Evolutionary conservation across 2,329 filamentous ascomycete species (phyloP).

Genomic region (Aspergillus felis): DNA sequence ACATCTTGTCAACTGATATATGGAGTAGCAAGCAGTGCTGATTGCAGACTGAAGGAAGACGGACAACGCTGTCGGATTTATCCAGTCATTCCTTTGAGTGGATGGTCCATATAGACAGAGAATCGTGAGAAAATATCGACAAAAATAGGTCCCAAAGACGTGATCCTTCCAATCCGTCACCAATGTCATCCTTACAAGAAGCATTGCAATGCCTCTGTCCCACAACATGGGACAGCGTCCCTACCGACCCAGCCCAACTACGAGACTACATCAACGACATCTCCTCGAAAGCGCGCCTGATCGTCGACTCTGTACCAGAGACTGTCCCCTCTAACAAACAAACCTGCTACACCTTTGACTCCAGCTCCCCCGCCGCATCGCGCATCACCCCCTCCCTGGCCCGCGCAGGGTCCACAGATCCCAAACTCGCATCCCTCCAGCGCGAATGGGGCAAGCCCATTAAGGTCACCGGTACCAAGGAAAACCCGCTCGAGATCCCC

Average conservation of each 20-base stretch:
- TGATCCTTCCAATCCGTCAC: not conserved
- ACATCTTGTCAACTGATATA: not conserved
- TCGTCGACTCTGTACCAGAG: conserved; percentile 72
- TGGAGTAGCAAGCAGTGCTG: not conserved
- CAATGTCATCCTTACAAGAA: conserved; percentile 57
- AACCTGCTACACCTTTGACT: conserved; percentile 9
- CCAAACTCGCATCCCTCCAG: conserved; percentile 59
- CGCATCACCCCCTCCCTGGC: conserved; percentile 52
- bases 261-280: conserved; percentile 54
- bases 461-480: conserved; percentile 54
- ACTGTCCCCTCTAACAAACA: conserved; percentile 17
- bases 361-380: conserved; percentile 44
- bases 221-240: conserved; percentile 50
- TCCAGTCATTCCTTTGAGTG: not conserved
- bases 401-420: conserved; percentile 46
- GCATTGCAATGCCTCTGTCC: conserved; percentile 57
- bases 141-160: conserved; percentile 2
- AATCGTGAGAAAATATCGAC: not conserved
- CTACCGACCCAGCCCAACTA: conserved; percentile 46
- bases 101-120: no score
- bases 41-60: not conserved
- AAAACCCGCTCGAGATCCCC: conserved; percentile 71
- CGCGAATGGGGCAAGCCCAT: conserved; percentile 83
- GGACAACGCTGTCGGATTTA: not conserved
- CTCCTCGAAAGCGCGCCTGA: conserved; percentile 64